These are phyloP conservation scores for Aureobasidium musti DNA, from an alignment of 2,329 filamentous ascomycete species.

Conservation along the genomic window DNA sequence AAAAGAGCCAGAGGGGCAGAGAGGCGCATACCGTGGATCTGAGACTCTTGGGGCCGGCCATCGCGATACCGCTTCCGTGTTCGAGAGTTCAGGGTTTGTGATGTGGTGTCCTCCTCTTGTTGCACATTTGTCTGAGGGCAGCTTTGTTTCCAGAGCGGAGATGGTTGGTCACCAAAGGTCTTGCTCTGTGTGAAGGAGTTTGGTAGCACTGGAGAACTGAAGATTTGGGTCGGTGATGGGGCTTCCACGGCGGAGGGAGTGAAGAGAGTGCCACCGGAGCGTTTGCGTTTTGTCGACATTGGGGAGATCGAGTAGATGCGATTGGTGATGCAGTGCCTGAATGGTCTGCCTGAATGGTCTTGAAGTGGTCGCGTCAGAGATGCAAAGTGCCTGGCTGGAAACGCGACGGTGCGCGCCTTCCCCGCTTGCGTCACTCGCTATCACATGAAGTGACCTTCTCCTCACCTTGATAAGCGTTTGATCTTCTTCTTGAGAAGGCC, in stretches of 20 bases:
- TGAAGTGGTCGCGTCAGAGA: neutral
- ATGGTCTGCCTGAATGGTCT: neutral
- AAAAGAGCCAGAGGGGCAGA: too few species aligned
- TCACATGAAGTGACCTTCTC: slow-evolving; percentile 15
- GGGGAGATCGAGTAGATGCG: neutral
- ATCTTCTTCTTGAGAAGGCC: neutral
- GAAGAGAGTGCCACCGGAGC: slow-evolving; percentile 50
- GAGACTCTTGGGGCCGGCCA: slow-evolving; percentile 58
- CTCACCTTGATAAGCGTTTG: slow-evolving; percentile 3
- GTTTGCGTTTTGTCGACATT: slow-evolving; percentile 61
- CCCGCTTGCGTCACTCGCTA: slow-evolving; percentile 12
- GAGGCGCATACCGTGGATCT: slow-evolving; percentile 58
- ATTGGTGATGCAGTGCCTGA: neutral
- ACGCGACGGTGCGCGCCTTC: slow-evolving; percentile 3
- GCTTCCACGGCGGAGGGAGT: slow-evolving; percentile 47
- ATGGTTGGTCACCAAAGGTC: slow-evolving; percentile 30
- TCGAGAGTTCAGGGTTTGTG: slow-evolving; percentile 51
- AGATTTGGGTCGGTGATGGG: slow-evolving; percentile 35
- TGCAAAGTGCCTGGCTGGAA: too few species aligned
- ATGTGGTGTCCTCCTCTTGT: slow-evolving; percentile 36
- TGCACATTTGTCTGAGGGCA: neutral
- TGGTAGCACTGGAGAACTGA: slow-evolving; percentile 32
- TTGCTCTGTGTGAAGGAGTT: slow-evolving; percentile 40
- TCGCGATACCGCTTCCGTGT: slow-evolving; percentile 62
- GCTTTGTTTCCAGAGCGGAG: neutral